Conservation (phyloP, 2,329 filamentous ascomycete species). For the Fusarium pseudoanthophilum region DNA sequence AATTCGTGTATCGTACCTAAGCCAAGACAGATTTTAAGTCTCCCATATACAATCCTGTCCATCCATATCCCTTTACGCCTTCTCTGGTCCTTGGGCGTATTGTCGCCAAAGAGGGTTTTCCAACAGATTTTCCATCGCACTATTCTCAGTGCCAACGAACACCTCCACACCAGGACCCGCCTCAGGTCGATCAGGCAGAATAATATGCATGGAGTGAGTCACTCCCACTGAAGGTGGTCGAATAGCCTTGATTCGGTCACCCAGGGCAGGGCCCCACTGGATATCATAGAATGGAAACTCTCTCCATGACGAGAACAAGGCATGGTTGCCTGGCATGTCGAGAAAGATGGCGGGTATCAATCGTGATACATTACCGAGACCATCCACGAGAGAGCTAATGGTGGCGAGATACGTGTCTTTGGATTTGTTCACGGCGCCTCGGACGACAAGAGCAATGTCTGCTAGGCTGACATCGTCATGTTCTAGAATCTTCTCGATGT, state of each 20-base stretch:
- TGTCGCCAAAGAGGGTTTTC: not conserved
- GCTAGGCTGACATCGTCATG: not conserved
- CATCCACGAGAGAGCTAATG: not conserved
- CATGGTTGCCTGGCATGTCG: conserved; percentile 14
- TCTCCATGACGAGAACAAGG: conserved; percentile 11
- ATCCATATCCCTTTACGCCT: not conserved
- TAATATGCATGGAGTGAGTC: conserved; percentile 9
- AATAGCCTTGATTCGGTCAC: not conserved
- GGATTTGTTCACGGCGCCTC: conserved; percentile 10
- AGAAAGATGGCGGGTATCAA: conserved; percentile 1
- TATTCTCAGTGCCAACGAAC: conserved; percentile 5
- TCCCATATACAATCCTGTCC: too few species aligned
- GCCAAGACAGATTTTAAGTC: accelerated
- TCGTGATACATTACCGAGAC: not conserved
- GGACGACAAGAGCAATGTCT: conserved; percentile 4
- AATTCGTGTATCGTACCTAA: not conserved
- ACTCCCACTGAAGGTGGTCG: conserved; percentile 1
- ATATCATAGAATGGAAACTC: conserved; percentile 19
- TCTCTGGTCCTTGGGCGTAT: not conserved
- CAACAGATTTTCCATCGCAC: conserved; percentile 1
- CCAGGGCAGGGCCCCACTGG: conserved; percentile 9
- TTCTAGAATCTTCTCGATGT: not conserved
- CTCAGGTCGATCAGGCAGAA: not conserved
- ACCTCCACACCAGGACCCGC: conserved; percentile 8
- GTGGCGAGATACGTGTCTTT: not conserved